Conservation (phyloP, 495 filamentous ascomycete species). For the Penicillium steckii region DNA sequence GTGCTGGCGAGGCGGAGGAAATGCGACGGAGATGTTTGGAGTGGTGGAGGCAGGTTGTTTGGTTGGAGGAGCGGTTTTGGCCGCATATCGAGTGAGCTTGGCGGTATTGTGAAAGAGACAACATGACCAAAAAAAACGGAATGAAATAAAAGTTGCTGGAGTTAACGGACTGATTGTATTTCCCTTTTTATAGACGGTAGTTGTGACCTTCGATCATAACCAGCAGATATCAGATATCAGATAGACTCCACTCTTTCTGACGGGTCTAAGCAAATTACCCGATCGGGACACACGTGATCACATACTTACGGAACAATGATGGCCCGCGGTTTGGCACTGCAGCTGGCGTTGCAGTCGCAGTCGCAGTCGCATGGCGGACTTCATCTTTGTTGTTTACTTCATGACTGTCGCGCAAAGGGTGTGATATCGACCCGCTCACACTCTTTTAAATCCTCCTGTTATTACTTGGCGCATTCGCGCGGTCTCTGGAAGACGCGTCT, state of each 20-base stretch:
- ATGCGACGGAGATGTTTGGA: conserved; percentile 34
- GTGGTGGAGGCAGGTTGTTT: conserved; percentile 53
- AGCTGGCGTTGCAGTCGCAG: not conserved
- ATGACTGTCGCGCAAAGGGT: not conserved
- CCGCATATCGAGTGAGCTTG: not conserved
- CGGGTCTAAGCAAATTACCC: not conserved
- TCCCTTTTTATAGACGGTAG: no score
- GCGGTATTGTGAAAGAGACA: no score
- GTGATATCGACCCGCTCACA: not conserved
- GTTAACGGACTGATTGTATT: no score
- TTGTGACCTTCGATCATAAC: no score
- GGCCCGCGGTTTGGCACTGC: conserved; percentile 5
- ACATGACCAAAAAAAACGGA: no score
- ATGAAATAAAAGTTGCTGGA: no score
- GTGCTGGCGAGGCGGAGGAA: conserved; percentile 33
- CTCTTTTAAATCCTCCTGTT: not conserved
- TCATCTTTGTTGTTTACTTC: not conserved
- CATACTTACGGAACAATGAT: conserved; percentile 6
- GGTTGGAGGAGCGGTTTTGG: conserved; percentile 52
- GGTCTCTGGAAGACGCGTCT: conserved; percentile 2
- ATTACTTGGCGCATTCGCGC: conserved; percentile 1
- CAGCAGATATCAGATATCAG: no score
- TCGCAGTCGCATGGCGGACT: not conserved
- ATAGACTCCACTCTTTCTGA: no score
- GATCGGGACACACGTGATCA: not conserved